A percentile compares a stretch with the other conserved stretches of the same genome.
These are phyloP conservation scores for Wickerhamiella sergipiensis DNA, from an alignment of 805 yeast genomes.

Conservation along the genomic window DNA sequence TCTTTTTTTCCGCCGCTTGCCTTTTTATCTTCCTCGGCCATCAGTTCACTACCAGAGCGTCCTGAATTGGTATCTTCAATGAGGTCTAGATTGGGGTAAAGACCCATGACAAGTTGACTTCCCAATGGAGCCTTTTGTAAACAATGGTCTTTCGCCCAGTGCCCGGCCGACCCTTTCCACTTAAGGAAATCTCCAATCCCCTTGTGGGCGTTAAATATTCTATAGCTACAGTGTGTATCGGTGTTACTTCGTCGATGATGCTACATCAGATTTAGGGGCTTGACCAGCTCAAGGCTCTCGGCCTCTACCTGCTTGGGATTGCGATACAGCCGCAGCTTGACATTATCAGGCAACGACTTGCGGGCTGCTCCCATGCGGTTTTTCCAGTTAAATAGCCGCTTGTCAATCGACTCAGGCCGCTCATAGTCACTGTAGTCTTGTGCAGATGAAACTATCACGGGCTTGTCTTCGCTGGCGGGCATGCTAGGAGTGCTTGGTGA, in stretches of 20 bases:
- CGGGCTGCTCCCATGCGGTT: conserved; percentile 34
- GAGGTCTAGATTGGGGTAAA: conserved; percentile 1
- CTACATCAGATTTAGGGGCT: not conserved
- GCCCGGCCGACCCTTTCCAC: too few relatives aligned
- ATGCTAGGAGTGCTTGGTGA: too few relatives aligned
- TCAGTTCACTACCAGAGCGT: too few relatives aligned
- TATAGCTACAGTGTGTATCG: too few relatives aligned
- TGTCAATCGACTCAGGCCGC: conserved; percentile 26
- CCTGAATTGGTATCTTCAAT: not conserved
- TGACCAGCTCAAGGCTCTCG: conserved; percentile 17
- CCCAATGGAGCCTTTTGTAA: not conserved
- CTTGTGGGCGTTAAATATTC: not conserved
- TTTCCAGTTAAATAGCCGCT: conserved; percentile 43
- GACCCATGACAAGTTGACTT: conserved; percentile 1
- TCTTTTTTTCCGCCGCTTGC: not conserved
- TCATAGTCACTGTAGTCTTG: conserved; percentile 19
- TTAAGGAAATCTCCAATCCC: too few relatives aligned
- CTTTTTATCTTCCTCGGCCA: too few relatives aligned
- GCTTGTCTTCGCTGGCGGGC: not conserved
- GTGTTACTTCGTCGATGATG: too few relatives aligned
- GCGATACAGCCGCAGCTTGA: conserved; percentile 33
- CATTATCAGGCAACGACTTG: conserved; percentile 27
- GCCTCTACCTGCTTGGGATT: conserved; percentile 29
- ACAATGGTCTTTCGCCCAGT: too few relatives aligned
- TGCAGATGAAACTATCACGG: conserved; percentile 14